Percentiles rank a stretch among this genome's conserved stretches.
Conservation (phyloP, 1,139 yeast species). For the Groenewaldozyma auringiensis region DNA sequence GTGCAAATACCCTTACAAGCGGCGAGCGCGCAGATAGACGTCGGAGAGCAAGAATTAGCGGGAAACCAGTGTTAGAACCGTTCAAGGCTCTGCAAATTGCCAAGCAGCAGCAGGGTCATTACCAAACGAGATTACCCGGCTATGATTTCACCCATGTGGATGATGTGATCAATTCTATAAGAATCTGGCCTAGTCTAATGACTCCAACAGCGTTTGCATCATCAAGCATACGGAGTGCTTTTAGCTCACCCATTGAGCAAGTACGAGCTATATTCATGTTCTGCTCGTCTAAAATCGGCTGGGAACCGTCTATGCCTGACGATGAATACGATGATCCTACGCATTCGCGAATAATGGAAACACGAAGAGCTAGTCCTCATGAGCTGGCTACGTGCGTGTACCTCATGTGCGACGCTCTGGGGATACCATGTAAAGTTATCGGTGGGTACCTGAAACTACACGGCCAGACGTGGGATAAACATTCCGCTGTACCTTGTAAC, state of each 20-base stretch:
- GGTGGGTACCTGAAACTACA: conserved; percentile 82
- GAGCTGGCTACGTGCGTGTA: conserved; percentile 74
- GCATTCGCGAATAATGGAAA: conserved; percentile 30
- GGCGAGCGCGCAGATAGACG: conserved; percentile 66
- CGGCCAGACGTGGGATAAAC: conserved; percentile 41
- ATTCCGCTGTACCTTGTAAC: conserved; percentile 48
- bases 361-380: conserved; percentile 53
- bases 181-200: conserved; percentile 33
- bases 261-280: conserved; percentile 56
- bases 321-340: conserved; percentile 20
- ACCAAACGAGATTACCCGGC: conserved; percentile 19
- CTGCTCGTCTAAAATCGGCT: conserved; percentile 44
- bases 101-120: conserved; percentile 16
- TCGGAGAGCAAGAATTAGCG: conserved; percentile 59
- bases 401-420: conserved; percentile 61
- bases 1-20: conserved; percentile 67
- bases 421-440: conserved; percentile 67
- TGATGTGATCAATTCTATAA: conserved; percentile 22
- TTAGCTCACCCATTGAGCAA: conserved; percentile 42
- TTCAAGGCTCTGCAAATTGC: conserved; percentile 31
- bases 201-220: conserved; percentile 44
- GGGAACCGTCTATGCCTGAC: conserved; percentile 25
- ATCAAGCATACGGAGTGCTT: conserved; percentile 38
- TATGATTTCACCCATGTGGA: conserved; percentile 26
- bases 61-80: conserved; percentile 60